phyloP scores from a whole-genome alignment of 176 grass and related monocot species.

The Oryza australiensis region DNA sequence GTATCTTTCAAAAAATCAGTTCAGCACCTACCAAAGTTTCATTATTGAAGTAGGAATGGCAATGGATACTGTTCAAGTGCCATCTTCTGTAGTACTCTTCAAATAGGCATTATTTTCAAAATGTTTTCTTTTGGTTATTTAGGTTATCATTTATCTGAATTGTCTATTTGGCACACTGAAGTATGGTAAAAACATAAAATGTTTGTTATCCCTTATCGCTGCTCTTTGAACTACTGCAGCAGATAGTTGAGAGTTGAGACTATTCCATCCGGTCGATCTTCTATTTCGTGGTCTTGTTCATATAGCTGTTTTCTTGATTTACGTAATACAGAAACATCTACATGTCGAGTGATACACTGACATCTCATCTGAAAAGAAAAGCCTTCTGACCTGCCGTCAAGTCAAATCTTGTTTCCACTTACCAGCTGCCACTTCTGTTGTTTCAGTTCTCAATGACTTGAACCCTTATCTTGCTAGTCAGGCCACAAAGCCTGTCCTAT shows the following conservation, averaged over 20 bases:
- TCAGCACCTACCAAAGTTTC: neutral
- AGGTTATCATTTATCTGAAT: neutral
- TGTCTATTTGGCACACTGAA: constrained; percentile 2
- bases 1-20: constrained; percentile 3
- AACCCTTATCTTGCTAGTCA: neutral
- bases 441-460: neutral
- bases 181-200: neutral
- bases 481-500: neutral
- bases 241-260: neutral
- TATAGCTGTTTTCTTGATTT: constrained; percentile 7
- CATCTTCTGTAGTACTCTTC: constrained; percentile 21
- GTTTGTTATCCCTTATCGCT: neutral
- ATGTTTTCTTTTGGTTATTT: constrained; percentile 1
- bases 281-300: neutral
- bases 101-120: neutral
- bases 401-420: neutral
- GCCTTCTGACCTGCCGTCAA: neutral
- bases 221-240: neutral
- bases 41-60: neutral
- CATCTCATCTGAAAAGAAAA: constrained; percentile 7
- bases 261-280: neutral
- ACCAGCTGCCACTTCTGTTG: neutral
- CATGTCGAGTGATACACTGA: neutral
- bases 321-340: neutral
- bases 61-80: constrained; percentile 11